Evolutionary conservation across 2,329 filamentous ascomycete species (phyloP).

Genomic region (Leptographium lundbergii): DNA sequence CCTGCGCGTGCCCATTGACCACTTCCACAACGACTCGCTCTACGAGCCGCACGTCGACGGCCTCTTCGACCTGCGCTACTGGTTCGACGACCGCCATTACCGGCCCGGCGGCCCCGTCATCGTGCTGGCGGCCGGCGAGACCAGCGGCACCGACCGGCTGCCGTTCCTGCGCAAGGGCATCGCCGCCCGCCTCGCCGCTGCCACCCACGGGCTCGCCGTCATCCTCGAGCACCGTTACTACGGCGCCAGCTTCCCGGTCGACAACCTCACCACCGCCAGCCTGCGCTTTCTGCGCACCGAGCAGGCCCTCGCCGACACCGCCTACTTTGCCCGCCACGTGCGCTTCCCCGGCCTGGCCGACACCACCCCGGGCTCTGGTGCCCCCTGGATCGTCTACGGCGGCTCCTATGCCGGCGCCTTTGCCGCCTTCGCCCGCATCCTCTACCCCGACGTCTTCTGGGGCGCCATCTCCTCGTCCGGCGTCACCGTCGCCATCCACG

Average conservation of each 20-base stretch:
- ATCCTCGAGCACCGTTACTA: conserved; percentile 85
- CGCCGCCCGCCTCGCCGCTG: conserved; percentile 54
- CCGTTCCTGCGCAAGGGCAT: conserved; percentile 69
- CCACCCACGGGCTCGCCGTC: conserved; percentile 63
- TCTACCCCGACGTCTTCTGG: conserved; percentile 70
- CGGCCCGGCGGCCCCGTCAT: conserved; percentile 69
- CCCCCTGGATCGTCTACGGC: conserved; percentile 66
- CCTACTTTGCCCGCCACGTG: conserved; percentile 66
- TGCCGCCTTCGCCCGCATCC: conserved; percentile 60
- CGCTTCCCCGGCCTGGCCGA: conserved; percentile 58
- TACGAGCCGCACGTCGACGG: conserved; percentile 66
- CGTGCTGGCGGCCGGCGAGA: conserved; percentile 62
- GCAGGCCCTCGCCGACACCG: conserved; percentile 69
- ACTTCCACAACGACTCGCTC: conserved; percentile 67
- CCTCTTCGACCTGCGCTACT: conserved; percentile 63
- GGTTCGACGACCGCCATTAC: conserved; percentile 70
- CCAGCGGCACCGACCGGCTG: conserved; percentile 47
- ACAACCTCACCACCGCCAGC: conserved; percentile 53
- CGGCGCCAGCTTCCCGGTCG: conserved; percentile 57
- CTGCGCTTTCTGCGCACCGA: conserved; percentile 74
- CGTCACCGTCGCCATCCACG: conserved; percentile 63
- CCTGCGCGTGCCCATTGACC: conserved; percentile 50
- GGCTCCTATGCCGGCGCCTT: conserved; percentile 76
- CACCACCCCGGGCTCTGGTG: conserved; percentile 32
- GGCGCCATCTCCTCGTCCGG: conserved; percentile 71